Evolutionary conservation across 1,284 basidiomycete genomes (phyloP).

Genomic region (Trichosporon sp.): DNA sequence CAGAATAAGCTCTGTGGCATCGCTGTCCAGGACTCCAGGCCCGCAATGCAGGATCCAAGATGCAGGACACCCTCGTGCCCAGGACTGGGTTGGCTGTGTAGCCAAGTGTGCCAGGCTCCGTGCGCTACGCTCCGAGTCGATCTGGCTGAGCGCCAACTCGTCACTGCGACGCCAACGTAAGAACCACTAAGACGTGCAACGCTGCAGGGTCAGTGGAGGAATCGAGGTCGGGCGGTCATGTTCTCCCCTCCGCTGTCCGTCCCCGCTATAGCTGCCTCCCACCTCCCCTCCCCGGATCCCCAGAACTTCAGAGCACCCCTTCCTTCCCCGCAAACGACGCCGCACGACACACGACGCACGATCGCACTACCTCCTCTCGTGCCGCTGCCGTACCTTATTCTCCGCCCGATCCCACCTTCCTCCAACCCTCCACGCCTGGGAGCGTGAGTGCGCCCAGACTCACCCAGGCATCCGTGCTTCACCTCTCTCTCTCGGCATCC

Average conservation of each 20-base stretch:
- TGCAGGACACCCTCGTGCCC: background rate
- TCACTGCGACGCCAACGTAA: background rate
- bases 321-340: background rate
- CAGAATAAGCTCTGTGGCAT: constrained; percentile 9
- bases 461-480: background rate
- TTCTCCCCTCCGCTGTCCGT: background rate
- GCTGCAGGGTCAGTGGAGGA: background rate
- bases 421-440: background rate
- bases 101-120: constrained; percentile 4
- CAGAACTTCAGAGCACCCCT: background rate
- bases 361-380: constrained; percentile 6
- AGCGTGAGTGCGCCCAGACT: background rate
- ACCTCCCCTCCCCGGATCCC: constrained; percentile 11
- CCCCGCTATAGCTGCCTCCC: constrained; percentile 11
- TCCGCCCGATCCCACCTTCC: background rate
- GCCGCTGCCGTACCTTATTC: constrained; percentile 4
- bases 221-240: background rate
- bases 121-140: background rate
- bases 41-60: background rate
- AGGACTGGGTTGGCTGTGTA: background rate
- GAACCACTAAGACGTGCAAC: background rate
- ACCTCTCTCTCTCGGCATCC: constrained; percentile 8
- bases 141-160: background rate
- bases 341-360: background rate
- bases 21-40: constrained; percentile 1